Conservation (phyloP, 805 yeast species). For the Monosporozyma servazzii region DNA sequence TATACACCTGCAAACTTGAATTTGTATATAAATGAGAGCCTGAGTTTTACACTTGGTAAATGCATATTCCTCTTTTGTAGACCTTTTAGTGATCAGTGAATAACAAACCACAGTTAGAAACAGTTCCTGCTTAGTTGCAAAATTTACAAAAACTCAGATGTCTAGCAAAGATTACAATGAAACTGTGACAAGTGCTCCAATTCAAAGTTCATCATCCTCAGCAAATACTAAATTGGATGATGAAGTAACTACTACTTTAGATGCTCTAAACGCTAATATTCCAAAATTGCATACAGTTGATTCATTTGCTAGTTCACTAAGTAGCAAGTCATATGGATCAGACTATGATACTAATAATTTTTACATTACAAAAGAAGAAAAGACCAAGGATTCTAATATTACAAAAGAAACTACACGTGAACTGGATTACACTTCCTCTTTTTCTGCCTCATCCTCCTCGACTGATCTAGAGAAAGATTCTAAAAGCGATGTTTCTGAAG, state of each 20-base stretch:
- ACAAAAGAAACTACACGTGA: slow-evolving; percentile 6
- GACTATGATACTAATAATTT: neutral
- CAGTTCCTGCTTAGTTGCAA: no score
- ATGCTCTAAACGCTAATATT: neutral
- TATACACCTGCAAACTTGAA: no score
- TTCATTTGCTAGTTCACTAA: slow-evolving; percentile 1
- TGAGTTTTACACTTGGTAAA: no score
- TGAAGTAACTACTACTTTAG: slow-evolving; percentile 1
- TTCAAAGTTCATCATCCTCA: neutral
- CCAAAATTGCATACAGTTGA: slow-evolving; percentile 2
- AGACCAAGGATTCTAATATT: neutral
- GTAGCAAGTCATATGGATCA: neutral
- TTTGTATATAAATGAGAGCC: no score
- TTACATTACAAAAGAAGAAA: neutral
- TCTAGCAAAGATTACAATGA: neutral
- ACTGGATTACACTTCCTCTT: neutral
- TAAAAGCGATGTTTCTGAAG: neutral
- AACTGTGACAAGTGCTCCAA: neutral
- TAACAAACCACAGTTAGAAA: no score
- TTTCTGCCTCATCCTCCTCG: neutral
- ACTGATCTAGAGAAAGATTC: neutral
- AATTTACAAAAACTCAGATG: neutral
- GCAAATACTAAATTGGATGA: neutral
- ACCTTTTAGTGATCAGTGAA: no score
- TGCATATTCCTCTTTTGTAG: no score